Conservation (phyloP, 2,329 filamentous ascomycete species). For the Fusarium odoratissimum region DNA sequence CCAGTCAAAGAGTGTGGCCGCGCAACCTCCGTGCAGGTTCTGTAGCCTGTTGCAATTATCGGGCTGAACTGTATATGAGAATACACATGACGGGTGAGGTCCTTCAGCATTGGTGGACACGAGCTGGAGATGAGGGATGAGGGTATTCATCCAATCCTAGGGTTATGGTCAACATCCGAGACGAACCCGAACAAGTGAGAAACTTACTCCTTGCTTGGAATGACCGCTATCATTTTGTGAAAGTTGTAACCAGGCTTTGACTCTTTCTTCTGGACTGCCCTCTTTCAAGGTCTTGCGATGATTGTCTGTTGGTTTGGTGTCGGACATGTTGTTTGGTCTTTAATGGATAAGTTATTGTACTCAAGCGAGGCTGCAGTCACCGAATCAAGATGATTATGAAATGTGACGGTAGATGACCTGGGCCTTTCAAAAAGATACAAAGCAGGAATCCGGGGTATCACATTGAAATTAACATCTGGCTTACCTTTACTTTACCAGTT, state of each 20-base stretch:
- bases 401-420: neutral
- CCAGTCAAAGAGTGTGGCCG: slow-evolving; percentile 75
- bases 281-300: slow-evolving; percentile 40
- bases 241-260: slow-evolving; percentile 49
- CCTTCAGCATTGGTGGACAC: slow-evolving; percentile 46
- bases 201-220: slow-evolving; percentile 48
- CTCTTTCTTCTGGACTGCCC: slow-evolving; percentile 48
- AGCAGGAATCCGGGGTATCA: neutral
- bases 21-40: slow-evolving; percentile 72
- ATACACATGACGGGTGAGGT: slow-evolving; percentile 56
- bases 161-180: neutral
- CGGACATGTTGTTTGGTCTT: slow-evolving; percentile 9
- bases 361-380: neutral
- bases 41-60: slow-evolving; percentile 64
- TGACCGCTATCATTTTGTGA: slow-evolving; percentile 44
- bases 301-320: neutral
- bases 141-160: slow-evolving; percentile 59
- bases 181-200: neutral
- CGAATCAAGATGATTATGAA: neutral
- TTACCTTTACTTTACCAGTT: neutral
- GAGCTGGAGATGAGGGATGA: slow-evolving; percentile 57
- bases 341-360: neutral
- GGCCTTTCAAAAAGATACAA: neutral
- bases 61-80: slow-evolving; percentile 61
- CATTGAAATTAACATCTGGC: neutral